Conservation (phyloP, 1,139 yeast genomes). For the Scheffersomyces illinoinensis region DNA sequence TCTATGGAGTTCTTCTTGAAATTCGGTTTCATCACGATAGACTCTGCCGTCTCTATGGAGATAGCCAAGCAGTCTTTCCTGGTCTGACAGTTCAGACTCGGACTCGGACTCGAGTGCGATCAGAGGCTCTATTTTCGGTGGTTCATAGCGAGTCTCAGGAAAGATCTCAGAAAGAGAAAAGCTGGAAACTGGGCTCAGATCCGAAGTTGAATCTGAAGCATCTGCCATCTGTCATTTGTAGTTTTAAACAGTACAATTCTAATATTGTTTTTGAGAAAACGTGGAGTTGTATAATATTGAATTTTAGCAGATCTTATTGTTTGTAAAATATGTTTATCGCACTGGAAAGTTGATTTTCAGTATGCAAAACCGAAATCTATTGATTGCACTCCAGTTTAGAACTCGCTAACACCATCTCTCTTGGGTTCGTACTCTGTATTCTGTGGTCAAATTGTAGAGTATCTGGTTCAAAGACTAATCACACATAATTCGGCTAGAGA, state of each 20-base stretch:
- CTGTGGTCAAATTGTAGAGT: no score
- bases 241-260: background rate
- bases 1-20: constrained; percentile 24
- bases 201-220: background rate
- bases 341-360: background rate
- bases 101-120: background rate
- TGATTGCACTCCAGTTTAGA: no score
- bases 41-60: background rate
- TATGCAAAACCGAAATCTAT: background rate
- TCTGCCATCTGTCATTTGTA: background rate
- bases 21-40: constrained; percentile 11
- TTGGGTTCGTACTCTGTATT: no score
- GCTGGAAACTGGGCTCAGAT: background rate
- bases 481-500: no score
- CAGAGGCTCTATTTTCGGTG: background rate
- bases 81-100: background rate
- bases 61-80: background rate
- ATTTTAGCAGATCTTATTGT: background rate
- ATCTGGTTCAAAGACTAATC: no score
- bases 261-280: background rate
- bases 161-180: background rate
- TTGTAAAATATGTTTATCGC: background rate
- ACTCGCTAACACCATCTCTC: no score
- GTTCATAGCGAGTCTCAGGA: background rate
- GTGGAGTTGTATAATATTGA: no score